Evolutionary conservation across 768 basidiomycete species (phyloP).

Genomic region (Collybia sordida): DNA sequence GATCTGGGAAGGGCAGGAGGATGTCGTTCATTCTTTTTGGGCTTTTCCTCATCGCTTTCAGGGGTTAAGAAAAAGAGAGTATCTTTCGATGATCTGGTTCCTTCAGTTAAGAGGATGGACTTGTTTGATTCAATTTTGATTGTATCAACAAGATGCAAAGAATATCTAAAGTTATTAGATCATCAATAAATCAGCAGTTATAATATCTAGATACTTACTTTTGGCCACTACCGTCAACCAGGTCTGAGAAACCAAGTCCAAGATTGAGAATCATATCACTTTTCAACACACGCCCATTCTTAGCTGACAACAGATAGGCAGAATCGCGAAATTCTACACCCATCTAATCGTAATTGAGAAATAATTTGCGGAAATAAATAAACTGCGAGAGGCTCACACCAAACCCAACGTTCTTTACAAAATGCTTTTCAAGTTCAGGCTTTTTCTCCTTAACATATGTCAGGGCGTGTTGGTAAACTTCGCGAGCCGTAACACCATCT

Average conservation of each 20-base stretch:
- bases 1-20: constrained; percentile 46
- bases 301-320: constrained; percentile 76
- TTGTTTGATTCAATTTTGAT: constrained; percentile 71
- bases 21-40: constrained; percentile 56
- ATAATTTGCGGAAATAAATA: constrained; percentile 1
- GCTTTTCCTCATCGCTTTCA: constrained; percentile 58
- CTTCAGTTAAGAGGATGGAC: constrained; percentile 75
- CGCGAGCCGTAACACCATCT: constrained; percentile 73
- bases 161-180: constrained; percentile 59
- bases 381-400: constrained; percentile 50
- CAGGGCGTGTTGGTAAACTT: constrained; percentile 78
- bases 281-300: constrained; percentile 70
- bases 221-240: constrained; percentile 74
- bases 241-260: constrained; percentile 80
- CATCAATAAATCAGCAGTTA: not conserved
- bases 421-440: constrained; percentile 78
- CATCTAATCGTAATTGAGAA: constrained; percentile 49
- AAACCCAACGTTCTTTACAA: constrained; percentile 90
- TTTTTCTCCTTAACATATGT: constrained; percentile 73
- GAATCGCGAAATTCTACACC: constrained; percentile 96
- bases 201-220: constrained; percentile 47
- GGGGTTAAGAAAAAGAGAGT: constrained; percentile 82
- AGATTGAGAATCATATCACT: constrained; percentile 87
- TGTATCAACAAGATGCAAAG: constrained; percentile 87
- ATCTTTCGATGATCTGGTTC: constrained; percentile 81